These are phyloP conservation scores for Thermomyces lanuginosus DNA, from an alignment of 2,329 filamentous ascomycete species.

Conservation along the genomic window DNA sequence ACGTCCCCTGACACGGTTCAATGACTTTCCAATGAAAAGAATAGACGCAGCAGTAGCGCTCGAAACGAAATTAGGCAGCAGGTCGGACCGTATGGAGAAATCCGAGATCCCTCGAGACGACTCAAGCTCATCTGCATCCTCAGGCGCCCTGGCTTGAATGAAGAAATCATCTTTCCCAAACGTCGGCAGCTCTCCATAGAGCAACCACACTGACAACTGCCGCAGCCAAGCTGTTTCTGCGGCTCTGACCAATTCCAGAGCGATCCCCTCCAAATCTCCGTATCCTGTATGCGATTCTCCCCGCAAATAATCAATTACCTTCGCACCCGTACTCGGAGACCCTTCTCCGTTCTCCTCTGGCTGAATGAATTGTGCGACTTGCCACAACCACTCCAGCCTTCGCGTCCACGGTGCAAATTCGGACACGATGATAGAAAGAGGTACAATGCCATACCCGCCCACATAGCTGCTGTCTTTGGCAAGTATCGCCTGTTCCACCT, in stretches of 20 bases:
- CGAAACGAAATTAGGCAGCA: slow-evolving; percentile 69
- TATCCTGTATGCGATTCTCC: slow-evolving; percentile 74
- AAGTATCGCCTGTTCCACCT: slow-evolving; percentile 67
- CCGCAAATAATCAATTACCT: slow-evolving; percentile 61
- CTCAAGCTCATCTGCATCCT: slow-evolving; percentile 23
- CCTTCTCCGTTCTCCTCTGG: slow-evolving; percentile 19
- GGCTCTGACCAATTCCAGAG: slow-evolving; percentile 52
- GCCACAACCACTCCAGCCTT: slow-evolving; percentile 73
- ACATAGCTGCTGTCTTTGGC: slow-evolving; percentile 62
- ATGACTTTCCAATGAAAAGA: slow-evolving; percentile 74
- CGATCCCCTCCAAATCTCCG: slow-evolving; percentile 63
- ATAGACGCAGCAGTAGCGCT: slow-evolving; percentile 61
- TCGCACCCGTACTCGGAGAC: slow-evolving; percentile 36
- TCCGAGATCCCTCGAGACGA: slow-evolving; percentile 30
- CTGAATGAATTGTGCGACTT: slow-evolving; percentile 53
- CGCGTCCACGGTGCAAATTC: slow-evolving; percentile 81
- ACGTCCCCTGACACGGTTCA: slow-evolving; percentile 60
- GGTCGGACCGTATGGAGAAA: slow-evolving; percentile 40
- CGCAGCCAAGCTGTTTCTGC: slow-evolving; percentile 86
- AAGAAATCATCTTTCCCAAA: slow-evolving; percentile 80
- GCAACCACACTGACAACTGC: slow-evolving; percentile 75
- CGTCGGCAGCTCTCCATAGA: slow-evolving; percentile 69
- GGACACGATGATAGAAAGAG: slow-evolving; percentile 64
- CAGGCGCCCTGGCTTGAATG: slow-evolving; percentile 34
- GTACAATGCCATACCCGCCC: slow-evolving; percentile 85